Base-by-base conservation (phyloP, 116 monocot species). In the Posidonia oceanica region DNA sequence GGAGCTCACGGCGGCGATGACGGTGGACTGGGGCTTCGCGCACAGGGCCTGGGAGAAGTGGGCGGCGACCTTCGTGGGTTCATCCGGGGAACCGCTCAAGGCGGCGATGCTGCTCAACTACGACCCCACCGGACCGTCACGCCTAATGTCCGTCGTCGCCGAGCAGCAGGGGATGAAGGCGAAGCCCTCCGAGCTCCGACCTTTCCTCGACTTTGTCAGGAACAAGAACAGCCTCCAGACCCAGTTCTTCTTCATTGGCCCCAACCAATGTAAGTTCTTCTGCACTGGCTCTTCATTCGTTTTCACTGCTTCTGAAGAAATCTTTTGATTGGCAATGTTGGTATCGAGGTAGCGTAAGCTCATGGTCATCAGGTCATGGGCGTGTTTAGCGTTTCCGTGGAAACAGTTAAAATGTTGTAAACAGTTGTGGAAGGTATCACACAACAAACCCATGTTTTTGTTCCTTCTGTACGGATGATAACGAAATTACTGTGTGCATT, bases 171-270 rank as follows among this genome's bases (percentile, higher is more conserved):
- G 88, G 39, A 79, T 72, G 67, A 78, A 83, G 22, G 69, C 80
- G 13, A 83, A 78, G 69, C 85, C 89, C 54, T 29, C 80, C 61
- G 96, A 91, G 20, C 75, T 96, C 72, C 73, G 69, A 41, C 83
- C 91, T 52, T 91, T 96, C 66, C 72, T 91, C 37, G 89, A 91
- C 64, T 86, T 86, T 63, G 70, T 91, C 63, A 91, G 81, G 64
- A 14, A 41, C 37, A 75, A 73, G 15, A 86, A 84, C 63, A 83
- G 77, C 74, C 80, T 83, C 12, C 89, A 84, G 61, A 78, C 48
- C 23, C 88, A 91, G 55, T 83, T 80, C 56, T 91, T 96, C 75
- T 83, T 54, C 77, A 78, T 96, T 67, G 91, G 91, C 56, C 21
- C 73, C 40, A 91, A 81, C 70, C 91, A 91, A 64, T 96, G 96